Evolutionary conservation across 2,329 filamentous ascomycete species (phyloP).

Genomic region (Sporothrix schenckii): DNA sequence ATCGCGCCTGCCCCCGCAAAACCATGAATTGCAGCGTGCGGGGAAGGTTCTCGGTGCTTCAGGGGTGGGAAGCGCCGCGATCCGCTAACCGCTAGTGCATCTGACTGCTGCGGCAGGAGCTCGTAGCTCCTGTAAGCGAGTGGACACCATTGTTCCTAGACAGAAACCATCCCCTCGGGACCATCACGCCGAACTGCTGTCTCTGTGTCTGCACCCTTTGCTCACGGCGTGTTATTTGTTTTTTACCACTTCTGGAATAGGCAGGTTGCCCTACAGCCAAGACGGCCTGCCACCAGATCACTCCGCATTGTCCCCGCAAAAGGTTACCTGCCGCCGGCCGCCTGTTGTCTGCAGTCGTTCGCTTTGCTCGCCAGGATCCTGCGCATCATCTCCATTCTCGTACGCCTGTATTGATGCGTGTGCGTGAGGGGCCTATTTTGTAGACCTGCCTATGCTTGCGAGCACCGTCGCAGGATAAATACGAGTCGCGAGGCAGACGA

Average conservation of each 20-base stretch:
- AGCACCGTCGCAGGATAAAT: constrained; percentile 17
- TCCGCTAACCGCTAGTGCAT: constrained; percentile 1
- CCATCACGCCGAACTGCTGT: constrained; percentile 20
- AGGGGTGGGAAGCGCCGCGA: not conserved
- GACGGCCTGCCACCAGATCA: not conserved
- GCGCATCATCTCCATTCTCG: not conserved
- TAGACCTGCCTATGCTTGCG: not conserved
- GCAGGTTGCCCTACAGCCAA: no score
- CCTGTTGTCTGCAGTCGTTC: not conserved
- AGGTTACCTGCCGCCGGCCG: no score
- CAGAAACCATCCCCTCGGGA: not conserved
- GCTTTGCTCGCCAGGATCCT: not conserved
- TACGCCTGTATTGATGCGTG: constrained; percentile 25
- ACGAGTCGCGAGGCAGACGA: not conserved
- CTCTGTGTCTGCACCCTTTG: not conserved
- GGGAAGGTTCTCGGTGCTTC: not conserved
- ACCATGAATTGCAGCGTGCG: not conserved
- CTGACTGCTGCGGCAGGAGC: not conserved
- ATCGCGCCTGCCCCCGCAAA: constrained; percentile 5
- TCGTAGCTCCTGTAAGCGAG: constrained; percentile 10
- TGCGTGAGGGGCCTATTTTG: constrained; percentile 1
- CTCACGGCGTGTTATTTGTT: not conserved
- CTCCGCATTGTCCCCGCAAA: not conserved
- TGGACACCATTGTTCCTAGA: not conserved
- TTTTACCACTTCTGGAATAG: not conserved